Evolutionary conservation across 257 asterid species (phyloP), one percentile per base, ranked within the genome.

Genomic region (Solanum virginianum): DNA sequence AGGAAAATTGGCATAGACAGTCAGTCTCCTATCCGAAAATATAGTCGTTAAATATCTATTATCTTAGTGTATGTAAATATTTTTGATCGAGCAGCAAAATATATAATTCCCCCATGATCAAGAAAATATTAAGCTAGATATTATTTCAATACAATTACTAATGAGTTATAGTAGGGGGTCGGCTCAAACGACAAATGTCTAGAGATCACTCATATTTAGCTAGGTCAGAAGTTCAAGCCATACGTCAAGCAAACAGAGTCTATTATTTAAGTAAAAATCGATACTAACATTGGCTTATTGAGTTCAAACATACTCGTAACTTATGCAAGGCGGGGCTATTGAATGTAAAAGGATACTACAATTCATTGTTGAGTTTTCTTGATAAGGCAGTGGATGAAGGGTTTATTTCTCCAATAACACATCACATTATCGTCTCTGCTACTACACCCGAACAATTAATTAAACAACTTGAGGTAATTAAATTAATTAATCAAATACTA

Each of bases 321-420:
- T 86, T 36, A 36, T 4, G 41, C 96, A 95, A 95, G 98, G 98
- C 94, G 79, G 98, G 98, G 60, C 91, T 95, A 43, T 86, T 95
- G 93, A 95, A 95, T 80, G 98, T 95, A n/a, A 97, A 95, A 41
- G 98, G 97, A 14, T 95, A 84, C 92, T 95, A 95, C 16, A 94
- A 94, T 87, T 95, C 97, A 17, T 88, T 94, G 83, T 66, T 92
- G 87, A 89, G 89, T 80, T 92, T 92, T 63, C 84, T 92, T 77
- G 95, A 92, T 10, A 90, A 91, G 93, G 98, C 98, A 86, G 97
- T 95, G 81, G 98, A 95, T 88, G 98, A 95, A 94, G 98, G 98
- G 88, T 95, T 95, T 85, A 92, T 95, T 72, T 94, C 98, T 24
- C 96, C 98, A 1, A 93, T 85, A 1, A 93, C 98, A 3, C 98